Base-by-base conservation (phyloP, 495 filamentous ascomycete species). In the Penicillium robsamsonii region DNA sequence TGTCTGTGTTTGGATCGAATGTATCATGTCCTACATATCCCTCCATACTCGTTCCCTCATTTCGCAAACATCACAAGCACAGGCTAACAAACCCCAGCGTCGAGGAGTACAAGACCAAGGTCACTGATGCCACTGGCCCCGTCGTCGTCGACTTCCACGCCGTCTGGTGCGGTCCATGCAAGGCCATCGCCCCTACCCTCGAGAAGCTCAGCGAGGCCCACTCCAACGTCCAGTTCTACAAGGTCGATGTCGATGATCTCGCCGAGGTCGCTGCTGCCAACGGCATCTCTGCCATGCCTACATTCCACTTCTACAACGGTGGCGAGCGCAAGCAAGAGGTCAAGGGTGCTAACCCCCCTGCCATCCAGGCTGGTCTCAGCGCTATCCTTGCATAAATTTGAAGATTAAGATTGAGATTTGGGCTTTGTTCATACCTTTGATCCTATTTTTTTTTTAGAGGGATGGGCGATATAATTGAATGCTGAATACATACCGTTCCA, bases 91-190 rank as follows among this genome's bases (percentile, higher is more conserved):
- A 12, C 22, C n/a, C 22, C 66, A 96, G 90, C 54, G 77, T 77
- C 59, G 69, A 72, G 0, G 79, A 85, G 31, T 96, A 86, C 77
- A 25, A 63, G 47, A 58, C 56, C 33, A 64, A 67, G 53, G 65
- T 73, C 50, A 35, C 48, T 62, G 82, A 72, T 8, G 47, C 67
- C 54, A 45, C 50, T 43, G 78, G 78, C 13, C 70, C 89, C 60
- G 80, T 96, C 60, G 76, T 97, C 61, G 68, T 96, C 71, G 93
- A 97, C 80, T 91, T 84, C 77, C 90, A 87, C 70, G 93, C 93
- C 43, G 82, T 75, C 35, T 97, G 93, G 93, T 97, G 93, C 80
- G 92, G 91, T 38, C 93, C 93, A 53, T 97, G 93, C 87, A 96
- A 91, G 79, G 79, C 82, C 61, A 91, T 97, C 63, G 82, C 91